Evolutionary conservation across 495 filamentous ascomycete genomes (phyloP).

Genomic region (Lentithecium fluviatile): DNA sequence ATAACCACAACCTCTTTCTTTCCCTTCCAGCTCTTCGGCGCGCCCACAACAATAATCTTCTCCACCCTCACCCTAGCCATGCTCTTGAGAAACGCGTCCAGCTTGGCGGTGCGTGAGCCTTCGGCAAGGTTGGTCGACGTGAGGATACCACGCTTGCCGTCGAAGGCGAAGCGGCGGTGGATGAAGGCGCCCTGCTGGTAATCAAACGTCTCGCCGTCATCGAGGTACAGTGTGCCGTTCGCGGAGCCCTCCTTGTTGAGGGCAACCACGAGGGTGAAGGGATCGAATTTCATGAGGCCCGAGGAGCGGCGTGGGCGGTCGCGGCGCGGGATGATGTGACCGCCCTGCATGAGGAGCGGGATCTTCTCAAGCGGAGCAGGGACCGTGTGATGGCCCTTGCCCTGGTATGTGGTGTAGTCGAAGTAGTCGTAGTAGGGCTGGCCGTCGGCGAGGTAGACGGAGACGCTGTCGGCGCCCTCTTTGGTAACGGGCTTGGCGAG

Average conservation of each 20-base stretch:
- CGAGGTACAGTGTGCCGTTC: conserved; percentile 80
- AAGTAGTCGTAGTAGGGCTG: conserved; percentile 95
- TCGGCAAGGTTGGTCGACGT: conserved; percentile 52
- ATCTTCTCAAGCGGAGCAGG: conserved; percentile 79
- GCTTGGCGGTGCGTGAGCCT: conserved; percentile 54
- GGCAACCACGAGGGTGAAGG: conserved; percentile 84
- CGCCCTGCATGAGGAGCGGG: conserved; percentile 85
- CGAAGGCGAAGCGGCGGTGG: conserved; percentile 72
- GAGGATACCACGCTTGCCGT: conserved; percentile 52
- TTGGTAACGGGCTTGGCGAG: conserved; percentile 83
- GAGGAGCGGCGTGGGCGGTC: conserved; percentile 82
- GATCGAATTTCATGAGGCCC: conserved; percentile 88
- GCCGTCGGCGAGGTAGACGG: conserved; percentile 82
- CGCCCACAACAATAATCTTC: conserved; percentile 77
- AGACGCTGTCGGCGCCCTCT: conserved; percentile 67
- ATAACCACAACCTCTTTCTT: conserved; percentile 67
- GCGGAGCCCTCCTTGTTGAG: conserved; percentile 70
- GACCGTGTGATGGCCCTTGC: conserved; percentile 62
- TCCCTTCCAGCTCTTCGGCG: conserved; percentile 66
- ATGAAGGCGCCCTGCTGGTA: conserved; percentile 82
- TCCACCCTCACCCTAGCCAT: conserved; percentile 79
- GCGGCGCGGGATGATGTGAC: conserved; percentile 86
- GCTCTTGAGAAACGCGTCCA: conserved; percentile 68
- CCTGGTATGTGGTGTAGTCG: conserved; percentile 70
- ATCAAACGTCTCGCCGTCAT: conserved; percentile 91